Base-by-base conservation (phyloP, 208 protist species). In the Zelonia costaricensis region DNA sequence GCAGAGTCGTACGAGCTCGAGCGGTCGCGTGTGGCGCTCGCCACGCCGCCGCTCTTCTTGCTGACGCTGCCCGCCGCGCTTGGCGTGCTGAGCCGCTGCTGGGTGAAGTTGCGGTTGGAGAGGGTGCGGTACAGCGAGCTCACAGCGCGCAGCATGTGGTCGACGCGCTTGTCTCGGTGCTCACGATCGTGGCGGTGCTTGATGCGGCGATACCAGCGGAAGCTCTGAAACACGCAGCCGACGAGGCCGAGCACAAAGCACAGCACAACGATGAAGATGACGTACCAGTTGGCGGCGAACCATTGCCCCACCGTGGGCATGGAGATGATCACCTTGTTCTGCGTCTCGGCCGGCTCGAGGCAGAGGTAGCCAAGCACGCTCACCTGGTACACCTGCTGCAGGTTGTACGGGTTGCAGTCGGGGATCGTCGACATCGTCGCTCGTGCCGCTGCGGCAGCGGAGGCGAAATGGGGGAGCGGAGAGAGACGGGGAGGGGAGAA, bases 281-380 rank as follows among this genome's bases (percentile, higher is more conserved):
- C 60, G 47, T 72, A 78, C 72, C 72, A 78, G 51, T 62, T 55
- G 18, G 56, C 31, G 13, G 35, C 59, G 42, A 66, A 78, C 72
- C 72, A 78, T 10, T 16, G 56, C 10, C 40, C 43, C 7, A 51
- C 27, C 1, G 72, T 69, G 23, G 72, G 72, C 7, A 73, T 48
- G 15, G 1, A 10, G 43, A 45, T 66, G 27, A 47, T 0, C 4
- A 71, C 30, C 18, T 40, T 9, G 30, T 28, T 38, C 36, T 71
- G 47, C 2, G 33, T 22, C 9, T 16, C 52, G 2, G 35, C 51
- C 0, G 71, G 46, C 49, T 65, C 57, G 0, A 72, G 25, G 49
- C 57, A 72, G 23, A 64, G 10, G 0, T 45, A 31, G 18, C 47
- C 65, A 39, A 47, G 47, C n/a, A 4, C 16, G 1, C 22, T 33